Evolutionary conservation across 805 yeast genomes (phyloP), one percentile per base, ranked within the genome.

Genomic region (Saccharomyces eubayanus): DNA sequence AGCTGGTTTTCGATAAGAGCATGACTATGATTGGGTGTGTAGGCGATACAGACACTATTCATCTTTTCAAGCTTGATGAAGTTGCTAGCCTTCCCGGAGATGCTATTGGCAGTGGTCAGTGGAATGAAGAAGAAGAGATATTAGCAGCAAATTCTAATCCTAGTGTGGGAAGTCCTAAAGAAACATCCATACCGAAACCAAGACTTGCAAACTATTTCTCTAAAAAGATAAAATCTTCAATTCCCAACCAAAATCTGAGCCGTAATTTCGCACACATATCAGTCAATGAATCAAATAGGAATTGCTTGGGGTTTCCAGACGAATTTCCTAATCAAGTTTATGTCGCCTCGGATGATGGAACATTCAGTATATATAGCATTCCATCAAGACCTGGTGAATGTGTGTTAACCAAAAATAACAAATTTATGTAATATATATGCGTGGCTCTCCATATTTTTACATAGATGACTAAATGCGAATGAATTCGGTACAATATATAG

Each of bases 1-100:
- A 89, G 48, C 72, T 90, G 52, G 74, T 77, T 41, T 89, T 90
- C 69, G 84, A 86, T 59, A 68, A 75, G 27, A 80, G 81, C 53
- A 78, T 85, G 48, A 74, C 76, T 1, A 74, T 84, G 52, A 73
- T 91, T n/a, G 82, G 85, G n/a, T 94, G 91, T 48, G 82, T 90
- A 3, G 85, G 92, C 43, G 82, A 89, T 36, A 85, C 96, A 12
- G 95, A 86, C 30, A 90, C 97, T 0, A 87, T 90, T n/a, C 97
- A 90, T 67, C 80, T 90, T 21, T 90, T 90, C 72, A 74, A 87
- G 51, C 67, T 89, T 52, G 82, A 83, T 1, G 82, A 77, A 31
- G 77, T 31, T 21, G n/a, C 45, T 21, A 30, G 43, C 11, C 43
- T 36, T 16, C 2, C 28, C 20, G 55, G 49, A n/a, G 48, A 45